Conservation (phyloP, 768 basidiomycete genomes). For the Trametopsis cervina region DNA sequence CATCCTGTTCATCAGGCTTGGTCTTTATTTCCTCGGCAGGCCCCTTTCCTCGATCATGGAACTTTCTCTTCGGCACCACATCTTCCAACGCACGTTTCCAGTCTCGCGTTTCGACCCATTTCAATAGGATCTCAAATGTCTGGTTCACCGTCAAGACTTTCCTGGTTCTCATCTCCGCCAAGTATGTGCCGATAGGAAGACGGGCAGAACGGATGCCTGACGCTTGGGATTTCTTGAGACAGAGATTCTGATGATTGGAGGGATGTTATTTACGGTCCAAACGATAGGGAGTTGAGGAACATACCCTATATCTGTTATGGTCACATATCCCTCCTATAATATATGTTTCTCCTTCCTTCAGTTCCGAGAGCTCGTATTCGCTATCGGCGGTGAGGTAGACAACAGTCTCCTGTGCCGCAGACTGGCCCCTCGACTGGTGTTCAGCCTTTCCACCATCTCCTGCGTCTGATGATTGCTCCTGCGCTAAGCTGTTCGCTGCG, state of each 20-base stretch:
- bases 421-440: slow-evolving; percentile 5
- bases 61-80: slow-evolving; percentile 93
- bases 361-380: slow-evolving; percentile 73
- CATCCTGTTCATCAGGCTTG: slow-evolving; percentile 11
- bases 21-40: neutral
- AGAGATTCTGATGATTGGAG: slow-evolving; percentile 60
- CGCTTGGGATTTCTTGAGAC: slow-evolving; percentile 74
- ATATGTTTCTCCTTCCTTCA: slow-evolving; percentile 81
- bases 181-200: slow-evolving; percentile 90
- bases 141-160: slow-evolving; percentile 98
- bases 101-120: slow-evolving; percentile 78
- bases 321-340: slow-evolving; percentile 95
- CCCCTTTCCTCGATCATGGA: slow-evolving; percentile 40
- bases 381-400: slow-evolving; percentile 96
- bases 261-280: slow-evolving; percentile 11
- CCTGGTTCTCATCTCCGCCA: slow-evolving; percentile 77
- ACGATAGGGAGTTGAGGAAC: neutral
- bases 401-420: slow-evolving; percentile 35
- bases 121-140: slow-evolving; percentile 83
- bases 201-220: slow-evolving; percentile 78
- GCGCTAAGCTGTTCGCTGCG: neutral
- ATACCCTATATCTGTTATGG: slow-evolving; percentile 91
- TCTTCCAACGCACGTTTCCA: slow-evolving; percentile 85
- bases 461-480: slow-evolving; percentile 3
- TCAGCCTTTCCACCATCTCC: slow-evolving; percentile 3